Evolutionary conservation across 192 early-diverging fungal species (phyloP).

Genomic region (Kappamyces sp.): DNA sequence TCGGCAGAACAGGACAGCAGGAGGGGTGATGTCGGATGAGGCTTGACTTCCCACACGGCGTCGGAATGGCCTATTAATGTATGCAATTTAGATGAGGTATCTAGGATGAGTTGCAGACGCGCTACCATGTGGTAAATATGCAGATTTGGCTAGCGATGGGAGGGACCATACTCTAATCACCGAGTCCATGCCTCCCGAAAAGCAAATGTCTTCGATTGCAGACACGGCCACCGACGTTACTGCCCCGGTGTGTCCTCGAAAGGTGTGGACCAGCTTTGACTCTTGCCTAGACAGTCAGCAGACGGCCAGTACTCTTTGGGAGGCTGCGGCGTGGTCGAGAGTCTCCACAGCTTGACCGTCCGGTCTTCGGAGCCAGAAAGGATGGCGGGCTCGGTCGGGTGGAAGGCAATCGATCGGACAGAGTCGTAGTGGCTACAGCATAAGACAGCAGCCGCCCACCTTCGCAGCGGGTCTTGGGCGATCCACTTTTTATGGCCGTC

Average conservation of each 20-base stretch:
- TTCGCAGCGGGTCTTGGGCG: constrained; percentile 2
- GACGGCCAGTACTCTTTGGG: background rate
- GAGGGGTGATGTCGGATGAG: constrained; percentile 52
- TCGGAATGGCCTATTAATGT: constrained; percentile 76
- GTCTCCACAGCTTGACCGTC: constrained; percentile 71
- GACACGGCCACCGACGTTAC: constrained; percentile 63
- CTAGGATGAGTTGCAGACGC: constrained; percentile 1
- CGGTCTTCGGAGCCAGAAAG: constrained; percentile 74
- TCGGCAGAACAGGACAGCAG: constrained; percentile 74
- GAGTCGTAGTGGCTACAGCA: constrained; percentile 62
- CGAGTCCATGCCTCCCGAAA: constrained; percentile 68
- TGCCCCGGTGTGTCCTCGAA: constrained; percentile 66
- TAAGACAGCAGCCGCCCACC: background rate
- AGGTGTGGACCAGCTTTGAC: constrained; percentile 62
- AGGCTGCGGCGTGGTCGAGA: constrained; percentile 21
- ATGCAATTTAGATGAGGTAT: constrained; percentile 31
- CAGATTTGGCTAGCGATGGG: constrained; percentile 44
- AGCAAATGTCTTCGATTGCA: constrained; percentile 50
- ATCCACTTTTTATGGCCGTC: too few species aligned
- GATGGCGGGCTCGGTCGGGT: constrained; percentile 48
- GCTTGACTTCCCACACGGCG: constrained; percentile 75
- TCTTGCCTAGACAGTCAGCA: constrained; percentile 31
- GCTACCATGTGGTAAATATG: constrained; percentile 48
- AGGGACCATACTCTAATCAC: constrained; percentile 63
- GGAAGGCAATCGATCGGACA: constrained; percentile 55